Evolutionary conservation across 371 early-diverging fungal species (phyloP).

Genomic region (Vairimorpha necatrix): DNA sequence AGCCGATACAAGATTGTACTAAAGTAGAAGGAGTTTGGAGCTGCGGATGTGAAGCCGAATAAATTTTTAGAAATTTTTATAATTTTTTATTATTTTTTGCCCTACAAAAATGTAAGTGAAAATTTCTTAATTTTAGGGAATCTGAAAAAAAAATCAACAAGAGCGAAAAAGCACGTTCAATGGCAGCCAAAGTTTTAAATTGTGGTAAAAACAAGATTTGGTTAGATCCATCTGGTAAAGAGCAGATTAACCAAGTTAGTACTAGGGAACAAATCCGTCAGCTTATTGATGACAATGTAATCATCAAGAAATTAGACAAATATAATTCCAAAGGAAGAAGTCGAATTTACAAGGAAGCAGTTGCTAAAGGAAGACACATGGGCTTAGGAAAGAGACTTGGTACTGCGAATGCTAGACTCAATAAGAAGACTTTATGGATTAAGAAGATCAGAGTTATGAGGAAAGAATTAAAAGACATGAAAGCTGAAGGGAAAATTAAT

Average conservation of each 20-base stretch:
- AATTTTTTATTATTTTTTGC: neutral
- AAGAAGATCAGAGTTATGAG: conserved; percentile 94
- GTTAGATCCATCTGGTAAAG: conserved; percentile 94
- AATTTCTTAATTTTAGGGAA: conserved; percentile 41
- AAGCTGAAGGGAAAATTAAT: conserved; percentile 83
- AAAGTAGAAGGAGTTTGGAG: conserved; percentile 86
- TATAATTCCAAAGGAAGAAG: conserved; percentile 88
- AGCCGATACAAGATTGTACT: conserved; percentile 82
- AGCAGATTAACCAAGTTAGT: conserved; percentile 87
- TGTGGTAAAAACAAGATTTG: conserved; percentile 98
- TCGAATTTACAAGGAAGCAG: conserved; percentile 81
- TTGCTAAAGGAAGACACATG: conserved; percentile 94
- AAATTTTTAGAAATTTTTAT: neutral
- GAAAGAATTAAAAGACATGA: conserved; percentile 88
- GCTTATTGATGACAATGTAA: conserved; percentile 88
- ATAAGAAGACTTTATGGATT: conserved; percentile 92
- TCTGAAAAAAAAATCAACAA: conserved; percentile 48
- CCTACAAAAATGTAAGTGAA: conserved; percentile 42
- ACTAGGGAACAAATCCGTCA: conserved; percentile 84
- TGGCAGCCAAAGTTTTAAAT: conserved; percentile 91
- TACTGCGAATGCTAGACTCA: conserved; percentile 98
- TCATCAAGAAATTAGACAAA: conserved; percentile 86
- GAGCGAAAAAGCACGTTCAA: conserved; percentile 68
- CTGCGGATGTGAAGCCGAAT: conserved; percentile 54
- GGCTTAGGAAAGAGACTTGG: conserved; percentile 95